Evolutionary conservation across 352 stramenopile species (phyloP).

Genomic region (Pythium monospermum): DNA sequence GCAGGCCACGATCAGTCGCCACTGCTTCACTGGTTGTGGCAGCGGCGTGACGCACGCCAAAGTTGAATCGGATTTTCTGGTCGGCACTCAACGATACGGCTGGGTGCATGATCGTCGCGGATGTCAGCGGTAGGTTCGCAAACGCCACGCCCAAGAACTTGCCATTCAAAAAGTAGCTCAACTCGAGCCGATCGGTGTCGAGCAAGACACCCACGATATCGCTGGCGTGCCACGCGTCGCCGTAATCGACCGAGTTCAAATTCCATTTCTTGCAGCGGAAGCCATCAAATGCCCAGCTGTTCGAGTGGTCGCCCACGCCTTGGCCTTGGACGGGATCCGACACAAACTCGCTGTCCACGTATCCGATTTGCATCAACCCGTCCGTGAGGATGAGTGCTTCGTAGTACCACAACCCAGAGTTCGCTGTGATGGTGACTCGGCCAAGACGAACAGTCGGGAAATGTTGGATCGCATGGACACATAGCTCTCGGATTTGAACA

Average conservation of each 20-base stretch:
- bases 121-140: conserved; percentile 33
- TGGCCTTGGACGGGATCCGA: conserved; percentile 81
- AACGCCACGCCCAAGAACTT: conserved; percentile 85
- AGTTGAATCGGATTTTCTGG: conserved; percentile 77
- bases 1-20: no score
- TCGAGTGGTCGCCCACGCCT: conserved; percentile 87
- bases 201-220: conserved; percentile 87
- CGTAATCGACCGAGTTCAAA: conserved; percentile 77
- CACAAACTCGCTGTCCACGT: conserved; percentile 80
- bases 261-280: conserved; percentile 90
- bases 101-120: conserved; percentile 57
- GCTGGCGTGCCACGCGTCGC: conserved; percentile 64
- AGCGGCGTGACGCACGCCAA: no score
- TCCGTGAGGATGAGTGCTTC: conserved; percentile 87
- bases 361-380: conserved; percentile 93
- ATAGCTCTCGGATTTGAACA: conserved; percentile 49
- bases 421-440: conserved; percentile 39
- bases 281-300: conserved; percentile 91
- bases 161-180: conserved; percentile 92
- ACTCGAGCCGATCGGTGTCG: conserved; percentile 76
- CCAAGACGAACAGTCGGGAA: conserved; percentile 74
- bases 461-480: conserved; percentile 57
- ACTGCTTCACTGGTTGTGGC: no score
- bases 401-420: conserved; percentile 85
- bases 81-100: conserved; percentile 84